Conservation (phyloP, 1,284 basidiomycete genomes). For the Naganishia liquefaciens region DNA sequence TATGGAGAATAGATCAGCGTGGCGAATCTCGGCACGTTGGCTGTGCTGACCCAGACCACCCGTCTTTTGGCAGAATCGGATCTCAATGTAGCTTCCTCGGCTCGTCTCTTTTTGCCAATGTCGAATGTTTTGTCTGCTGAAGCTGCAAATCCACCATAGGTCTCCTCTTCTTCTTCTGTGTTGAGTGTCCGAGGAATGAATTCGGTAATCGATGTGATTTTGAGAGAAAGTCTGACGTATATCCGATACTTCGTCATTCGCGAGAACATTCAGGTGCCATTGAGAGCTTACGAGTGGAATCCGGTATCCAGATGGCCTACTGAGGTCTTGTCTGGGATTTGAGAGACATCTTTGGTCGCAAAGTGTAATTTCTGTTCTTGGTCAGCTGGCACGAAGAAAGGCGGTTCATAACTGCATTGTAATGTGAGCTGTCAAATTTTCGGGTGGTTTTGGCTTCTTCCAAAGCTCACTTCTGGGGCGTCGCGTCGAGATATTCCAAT, state of each 20-base stretch:
- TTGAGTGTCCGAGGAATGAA: constrained; percentile 8
- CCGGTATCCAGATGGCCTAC: constrained; percentile 30
- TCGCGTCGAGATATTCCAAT: constrained; percentile 27
- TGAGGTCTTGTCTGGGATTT: constrained; percentile 17
- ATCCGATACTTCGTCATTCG: neutral
- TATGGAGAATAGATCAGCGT: neutral
- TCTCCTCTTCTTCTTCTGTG: constrained; percentile 14
- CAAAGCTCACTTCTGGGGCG: constrained; percentile 29
- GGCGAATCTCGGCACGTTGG: neutral
- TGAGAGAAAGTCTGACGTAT: constrained; percentile 28
- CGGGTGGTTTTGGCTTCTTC: too few relatives aligned
- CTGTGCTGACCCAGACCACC: constrained; percentile 29
- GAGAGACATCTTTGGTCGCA: constrained; percentile 15
- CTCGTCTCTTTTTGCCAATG: constrained; percentile 18
- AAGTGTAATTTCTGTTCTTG: constrained; percentile 25
- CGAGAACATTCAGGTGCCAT: too few relatives aligned
- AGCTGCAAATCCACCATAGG: constrained; percentile 10
- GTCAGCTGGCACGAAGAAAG: constrained; percentile 28
- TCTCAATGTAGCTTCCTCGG: constrained; percentile 26
- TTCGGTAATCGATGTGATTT: constrained; percentile 31
- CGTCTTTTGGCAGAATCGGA: constrained; percentile 32
- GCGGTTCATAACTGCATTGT: constrained; percentile 31
- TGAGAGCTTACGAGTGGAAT: constrained; percentile 34
- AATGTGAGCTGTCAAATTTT: neutral
- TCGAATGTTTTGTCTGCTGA: constrained; percentile 4